These are phyloP conservation scores for Phytophthora cactorum DNA, from an alignment of 352 stramenopile species.

Conservation along the genomic window DNA sequence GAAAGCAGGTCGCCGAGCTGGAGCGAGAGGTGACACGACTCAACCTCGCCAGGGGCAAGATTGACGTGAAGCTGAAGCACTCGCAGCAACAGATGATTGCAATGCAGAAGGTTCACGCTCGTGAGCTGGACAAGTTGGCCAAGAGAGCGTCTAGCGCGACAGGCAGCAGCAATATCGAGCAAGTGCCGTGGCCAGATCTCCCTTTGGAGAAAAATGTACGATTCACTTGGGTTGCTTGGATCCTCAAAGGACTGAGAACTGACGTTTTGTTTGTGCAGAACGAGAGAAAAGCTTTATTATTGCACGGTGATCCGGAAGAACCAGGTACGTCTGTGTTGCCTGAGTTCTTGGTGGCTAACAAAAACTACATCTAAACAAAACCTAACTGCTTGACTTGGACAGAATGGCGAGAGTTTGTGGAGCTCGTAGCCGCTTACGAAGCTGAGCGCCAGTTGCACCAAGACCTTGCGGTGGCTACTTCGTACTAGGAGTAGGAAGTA, in stretches of 20 bases:
- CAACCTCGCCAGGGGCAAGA: slow-evolving; percentile 22
- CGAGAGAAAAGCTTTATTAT: slow-evolving; percentile 8
- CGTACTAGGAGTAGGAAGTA: too few species aligned
- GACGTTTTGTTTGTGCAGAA: slow-evolving; percentile 16
- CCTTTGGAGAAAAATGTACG: slow-evolving; percentile 26
- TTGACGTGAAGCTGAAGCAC: slow-evolving; percentile 44
- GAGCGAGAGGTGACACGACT: slow-evolving; percentile 36
- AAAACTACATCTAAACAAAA: not conserved
- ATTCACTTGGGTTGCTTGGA: not conserved
- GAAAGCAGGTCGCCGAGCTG: slow-evolving; percentile 48
- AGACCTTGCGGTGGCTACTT: not conserved
- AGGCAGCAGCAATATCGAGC: slow-evolving; percentile 2
- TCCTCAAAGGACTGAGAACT: not conserved
- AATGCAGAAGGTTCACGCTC: slow-evolving; percentile 58
- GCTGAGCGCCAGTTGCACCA: slow-evolving; percentile 40
- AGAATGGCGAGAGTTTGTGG: slow-evolving; percentile 66
- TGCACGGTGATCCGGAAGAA: slow-evolving; percentile 17
- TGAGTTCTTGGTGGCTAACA: not conserved
- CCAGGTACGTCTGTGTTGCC: slow-evolving; percentile 6
- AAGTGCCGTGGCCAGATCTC: slow-evolving; percentile 2
- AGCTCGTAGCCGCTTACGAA: slow-evolving; percentile 50
- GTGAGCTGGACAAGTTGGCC: slow-evolving; percentile 44
- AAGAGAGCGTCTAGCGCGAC: not conserved
- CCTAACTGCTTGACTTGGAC: not conserved
- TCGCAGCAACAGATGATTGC: slow-evolving; percentile 58